phyloP scores from a whole-genome alignment of 345 rosid genomes.

The Eucalyptus melliodora region DNA sequence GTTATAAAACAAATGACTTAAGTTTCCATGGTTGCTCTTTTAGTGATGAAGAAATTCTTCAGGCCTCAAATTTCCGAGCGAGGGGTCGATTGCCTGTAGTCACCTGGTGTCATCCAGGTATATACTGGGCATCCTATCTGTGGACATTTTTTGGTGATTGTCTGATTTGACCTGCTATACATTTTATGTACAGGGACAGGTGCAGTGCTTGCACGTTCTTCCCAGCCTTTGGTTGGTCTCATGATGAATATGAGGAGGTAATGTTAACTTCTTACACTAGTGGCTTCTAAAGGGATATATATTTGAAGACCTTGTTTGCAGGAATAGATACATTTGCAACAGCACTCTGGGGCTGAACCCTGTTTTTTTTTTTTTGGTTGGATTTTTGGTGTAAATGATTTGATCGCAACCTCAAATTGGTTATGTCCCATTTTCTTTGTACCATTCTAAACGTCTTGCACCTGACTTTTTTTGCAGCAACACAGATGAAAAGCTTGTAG shows the following conservation, averaged over 20 bases:
- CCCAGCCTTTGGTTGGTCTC: conserved; percentile 94
- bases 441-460: not conserved
- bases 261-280: not conserved
- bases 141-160: not conserved
- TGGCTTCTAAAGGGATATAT: not conserved
- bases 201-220: conserved; percentile 98
- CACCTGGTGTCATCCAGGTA: conserved; percentile 97
- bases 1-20: not conserved
- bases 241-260: conserved; percentile 99
- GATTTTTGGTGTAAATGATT: not conserved
- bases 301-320: not conserved
- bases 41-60: conserved; percentile 81
- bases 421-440: not conserved
- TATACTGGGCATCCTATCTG: not conserved
- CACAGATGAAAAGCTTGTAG: conserved; percentile 91
- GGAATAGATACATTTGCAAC: not conserved
- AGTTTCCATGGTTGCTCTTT: conserved; percentile 4
- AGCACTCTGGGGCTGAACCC: not conserved
- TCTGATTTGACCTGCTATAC: not conserved
- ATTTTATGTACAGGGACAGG: conserved; percentile 45
- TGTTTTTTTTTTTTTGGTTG: not conserved
- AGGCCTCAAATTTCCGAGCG: conserved; percentile 86
- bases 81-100: conserved; percentile 80
- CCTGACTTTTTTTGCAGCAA: conserved; percentile 36
- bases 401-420: not conserved